Evolutionary conservation across 2,329 filamentous ascomycete species (phyloP), one percentile per base, ranked within the genome.

Genomic region (Calonectria crousiana): DNA sequence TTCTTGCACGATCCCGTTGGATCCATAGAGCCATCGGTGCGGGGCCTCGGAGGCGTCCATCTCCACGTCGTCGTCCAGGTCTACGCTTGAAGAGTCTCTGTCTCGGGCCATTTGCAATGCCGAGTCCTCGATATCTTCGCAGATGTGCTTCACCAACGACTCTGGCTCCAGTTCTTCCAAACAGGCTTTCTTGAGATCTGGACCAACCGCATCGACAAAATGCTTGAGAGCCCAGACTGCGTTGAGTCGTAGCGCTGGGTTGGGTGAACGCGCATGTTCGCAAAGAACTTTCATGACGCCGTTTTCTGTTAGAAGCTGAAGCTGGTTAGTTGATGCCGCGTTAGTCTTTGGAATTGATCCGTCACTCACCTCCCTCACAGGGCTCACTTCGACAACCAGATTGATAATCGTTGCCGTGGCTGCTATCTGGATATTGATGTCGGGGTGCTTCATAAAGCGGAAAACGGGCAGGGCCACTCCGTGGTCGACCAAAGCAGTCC

Each of bases 151-250:
- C 75, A 96, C 90, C 16, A 98, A 89, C 95, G 95, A 98, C 14
- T 91, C 92, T 0, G 95, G 90, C 11, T 92, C 93, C 5, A 98
- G 88, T 80, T 94, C 92, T 65, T 96, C 92, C 16, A 98, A 86
- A 74, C 95, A 95, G 62, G 91, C 90, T 80, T 93, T 93, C 84
- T 97, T 98, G 77, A 94, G 87, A 16, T 93, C 90, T 56, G 93
- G 92, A 23, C 90, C 90, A 8, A 94, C 91, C 28, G 92, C 92
- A 76, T 94, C 90, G 3, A 98, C 93, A 65, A 98, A 90, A 84
- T 98, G 95, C 82, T 98, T 98, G 72, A 99, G 87, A 8, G 95
- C 95, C 96, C 97, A 99, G 2, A 99, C 86, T 28, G 96, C 95
- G 79, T 97, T 95, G 32, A 97, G 89, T 30, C 95, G 92, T 68